phyloP scores from a whole-genome alignment of 148 eudicot species.

The Rhododendron griersonianum region DNA sequence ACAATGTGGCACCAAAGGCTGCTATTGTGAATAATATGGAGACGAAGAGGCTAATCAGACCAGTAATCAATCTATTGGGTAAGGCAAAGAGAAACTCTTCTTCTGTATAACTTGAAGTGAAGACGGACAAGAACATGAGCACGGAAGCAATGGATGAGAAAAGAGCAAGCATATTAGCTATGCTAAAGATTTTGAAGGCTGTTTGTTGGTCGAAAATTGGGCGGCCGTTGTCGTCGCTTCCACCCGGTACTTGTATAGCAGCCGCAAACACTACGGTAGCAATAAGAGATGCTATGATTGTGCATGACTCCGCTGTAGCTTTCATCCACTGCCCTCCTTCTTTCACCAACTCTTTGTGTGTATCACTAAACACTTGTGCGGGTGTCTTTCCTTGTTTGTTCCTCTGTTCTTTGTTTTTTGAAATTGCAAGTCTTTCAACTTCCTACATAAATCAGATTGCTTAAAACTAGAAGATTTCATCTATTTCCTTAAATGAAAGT shows the following conservation, averaged over 20 bases:
- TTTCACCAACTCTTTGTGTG: background rate
- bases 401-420: background rate
- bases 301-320: background rate
- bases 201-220: background rate
- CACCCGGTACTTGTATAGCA: background rate
- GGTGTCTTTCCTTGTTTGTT: background rate
- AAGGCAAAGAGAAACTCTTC: background rate
- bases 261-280: background rate
- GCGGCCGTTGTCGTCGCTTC: background rate
- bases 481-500: too few relatives aligned
- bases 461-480: background rate
- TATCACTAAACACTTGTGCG: background rate
- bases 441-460: background rate
- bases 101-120: background rate
- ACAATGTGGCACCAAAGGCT: background rate
- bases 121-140: background rate
- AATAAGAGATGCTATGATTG: background rate
- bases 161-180: background rate
- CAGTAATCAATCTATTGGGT: background rate
- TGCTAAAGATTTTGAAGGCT: background rate
- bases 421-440: background rate
- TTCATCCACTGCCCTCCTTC: background rate
- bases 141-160: background rate
- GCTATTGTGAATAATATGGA: background rate
- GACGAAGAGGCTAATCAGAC: background rate